Conservation (phyloP, 345 rosid genomes). For the Murraya koenigii region DNA sequence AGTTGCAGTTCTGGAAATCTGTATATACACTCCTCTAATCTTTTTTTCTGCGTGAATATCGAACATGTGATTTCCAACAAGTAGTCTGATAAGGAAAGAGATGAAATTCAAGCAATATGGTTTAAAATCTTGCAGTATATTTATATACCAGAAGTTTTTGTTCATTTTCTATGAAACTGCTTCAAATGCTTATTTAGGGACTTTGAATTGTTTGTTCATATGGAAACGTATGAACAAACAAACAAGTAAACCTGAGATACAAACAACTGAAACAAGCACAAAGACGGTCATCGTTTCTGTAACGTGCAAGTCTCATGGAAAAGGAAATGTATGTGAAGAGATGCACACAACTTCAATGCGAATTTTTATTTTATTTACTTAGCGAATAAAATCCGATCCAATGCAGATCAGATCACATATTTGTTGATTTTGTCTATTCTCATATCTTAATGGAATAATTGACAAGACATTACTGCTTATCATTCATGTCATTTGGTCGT, state of each 20-base stretch:
- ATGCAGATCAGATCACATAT: too few relatives aligned
- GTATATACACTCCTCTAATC: neutral
- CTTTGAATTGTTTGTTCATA: neutral
- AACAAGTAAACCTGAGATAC: neutral
- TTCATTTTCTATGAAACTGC: neutral
- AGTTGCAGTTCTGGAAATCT: neutral
- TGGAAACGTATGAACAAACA: too few relatives aligned
- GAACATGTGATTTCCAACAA: neutral
- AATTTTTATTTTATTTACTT: neutral
- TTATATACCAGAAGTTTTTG: too few relatives aligned
- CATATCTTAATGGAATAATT: too few relatives aligned
- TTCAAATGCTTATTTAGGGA: neutral
- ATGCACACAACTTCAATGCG: neutral
- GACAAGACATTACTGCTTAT: too few relatives aligned
- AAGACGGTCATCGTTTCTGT: neutral
- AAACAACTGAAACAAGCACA: neutral
- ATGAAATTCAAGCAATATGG: neutral
- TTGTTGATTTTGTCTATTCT: too few relatives aligned
- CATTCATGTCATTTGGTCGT: too few relatives aligned
- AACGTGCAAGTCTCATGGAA: neutral
- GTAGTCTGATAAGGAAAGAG: neutral
- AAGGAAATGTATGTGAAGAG: neutral
- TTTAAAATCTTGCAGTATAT: too few relatives aligned
- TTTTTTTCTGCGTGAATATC: neutral
- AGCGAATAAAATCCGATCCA: too few relatives aligned